These are phyloP conservation scores for Aspergillus ellipticus DNA, from an alignment of 495 filamentous ascomycete species.

Conservation along the genomic window DNA sequence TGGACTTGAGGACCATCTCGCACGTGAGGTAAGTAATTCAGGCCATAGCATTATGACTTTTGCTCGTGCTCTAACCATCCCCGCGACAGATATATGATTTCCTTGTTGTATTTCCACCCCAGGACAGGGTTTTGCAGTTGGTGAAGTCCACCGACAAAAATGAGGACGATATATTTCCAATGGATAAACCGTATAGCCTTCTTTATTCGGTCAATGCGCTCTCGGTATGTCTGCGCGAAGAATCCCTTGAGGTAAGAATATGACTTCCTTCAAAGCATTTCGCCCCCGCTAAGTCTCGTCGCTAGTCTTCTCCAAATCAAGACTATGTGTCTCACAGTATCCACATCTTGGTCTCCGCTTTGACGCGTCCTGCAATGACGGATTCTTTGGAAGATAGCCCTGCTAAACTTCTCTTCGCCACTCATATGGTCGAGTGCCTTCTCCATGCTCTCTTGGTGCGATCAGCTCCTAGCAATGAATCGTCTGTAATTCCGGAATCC, in stretches of 20 bases:
- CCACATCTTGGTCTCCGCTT: slow-evolving; percentile 33
- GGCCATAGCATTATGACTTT: not conserved
- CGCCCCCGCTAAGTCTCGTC: slow-evolving; percentile 7
- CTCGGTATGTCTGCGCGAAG: slow-evolving; percentile 45
- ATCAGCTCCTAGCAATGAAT: slow-evolving; percentile 8
- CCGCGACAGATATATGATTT: slow-evolving; percentile 66
- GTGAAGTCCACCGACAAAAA: slow-evolving; percentile 52
- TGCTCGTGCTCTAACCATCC: slow-evolving; percentile 7
- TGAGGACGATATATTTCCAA: slow-evolving; percentile 61
- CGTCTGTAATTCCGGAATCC: slow-evolving; percentile 18
- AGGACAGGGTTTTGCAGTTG: slow-evolving; percentile 55
- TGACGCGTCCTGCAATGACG: slow-evolving; percentile 35
- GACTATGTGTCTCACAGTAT: slow-evolving; percentile 45
- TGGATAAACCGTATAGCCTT: slow-evolving; percentile 65
- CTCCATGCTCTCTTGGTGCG: slow-evolving; percentile 26
- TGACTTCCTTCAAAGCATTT: not conserved
- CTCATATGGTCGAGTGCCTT: slow-evolving; percentile 36
- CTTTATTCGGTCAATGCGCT: slow-evolving; percentile 71
- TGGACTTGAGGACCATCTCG: slow-evolving; percentile 66
- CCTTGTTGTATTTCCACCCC: slow-evolving; percentile 66
- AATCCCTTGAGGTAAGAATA: slow-evolving; percentile 35
- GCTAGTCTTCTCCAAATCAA: slow-evolving; percentile 30
- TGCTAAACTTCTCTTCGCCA: slow-evolving; percentile 28
- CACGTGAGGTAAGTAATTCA: slow-evolving; percentile 53
- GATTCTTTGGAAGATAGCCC: slow-evolving; percentile 15